A percentile compares a stretch with the other conserved stretches of the same genome.
phyloP scores from a whole-genome alignment of 352 stramenopile genomes.

The Phytophthora megakarya region DNA sequence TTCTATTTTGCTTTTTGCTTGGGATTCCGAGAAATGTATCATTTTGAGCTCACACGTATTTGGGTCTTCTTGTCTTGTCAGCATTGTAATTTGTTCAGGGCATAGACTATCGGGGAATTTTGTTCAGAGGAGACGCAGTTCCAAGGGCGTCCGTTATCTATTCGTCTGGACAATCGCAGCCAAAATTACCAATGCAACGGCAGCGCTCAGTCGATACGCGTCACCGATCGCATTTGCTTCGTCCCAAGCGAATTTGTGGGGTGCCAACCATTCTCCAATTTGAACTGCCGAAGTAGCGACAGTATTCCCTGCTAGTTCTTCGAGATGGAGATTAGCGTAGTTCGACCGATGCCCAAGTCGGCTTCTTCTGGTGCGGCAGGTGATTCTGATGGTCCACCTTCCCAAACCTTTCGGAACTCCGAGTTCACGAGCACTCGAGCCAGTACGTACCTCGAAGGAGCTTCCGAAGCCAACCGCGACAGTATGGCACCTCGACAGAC shows the following conservation, averaged over 20 bases:
- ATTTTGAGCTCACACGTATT: slow-evolving; percentile 31
- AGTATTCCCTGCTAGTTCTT: slow-evolving; percentile 10
- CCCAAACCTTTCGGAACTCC: slow-evolving; percentile 23
- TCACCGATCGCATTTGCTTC: background rate
- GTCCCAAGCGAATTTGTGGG: too few species aligned
- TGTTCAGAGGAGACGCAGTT: too few species aligned
- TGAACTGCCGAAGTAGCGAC: slow-evolving; percentile 11
- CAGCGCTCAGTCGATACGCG: background rate
- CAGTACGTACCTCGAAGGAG: slow-evolving; percentile 23
- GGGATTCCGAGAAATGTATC: slow-evolving; percentile 33
- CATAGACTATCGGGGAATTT: background rate
- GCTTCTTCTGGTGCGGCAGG: background rate
- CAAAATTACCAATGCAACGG: background rate
- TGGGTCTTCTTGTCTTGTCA: too few species aligned
- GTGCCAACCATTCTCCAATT: slow-evolving; percentile 36
- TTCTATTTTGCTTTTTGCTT: slow-evolving; percentile 33
- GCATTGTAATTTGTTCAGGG: background rate
- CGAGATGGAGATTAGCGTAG: slow-evolving; percentile 33
- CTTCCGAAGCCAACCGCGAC: slow-evolving; percentile 25
- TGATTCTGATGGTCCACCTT: background rate
- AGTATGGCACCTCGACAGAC: slow-evolving; percentile 33
- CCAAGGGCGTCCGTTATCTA: background rate
- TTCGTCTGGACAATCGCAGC: background rate
- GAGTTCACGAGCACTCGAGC: slow-evolving; percentile 31
- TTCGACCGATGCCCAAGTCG: slow-evolving; percentile 29